Evolutionary conservation across 2,329 filamentous ascomycete species (phyloP), one percentile per base, ranked within the genome.

Genomic region (Aspergillus awamori): DNA sequence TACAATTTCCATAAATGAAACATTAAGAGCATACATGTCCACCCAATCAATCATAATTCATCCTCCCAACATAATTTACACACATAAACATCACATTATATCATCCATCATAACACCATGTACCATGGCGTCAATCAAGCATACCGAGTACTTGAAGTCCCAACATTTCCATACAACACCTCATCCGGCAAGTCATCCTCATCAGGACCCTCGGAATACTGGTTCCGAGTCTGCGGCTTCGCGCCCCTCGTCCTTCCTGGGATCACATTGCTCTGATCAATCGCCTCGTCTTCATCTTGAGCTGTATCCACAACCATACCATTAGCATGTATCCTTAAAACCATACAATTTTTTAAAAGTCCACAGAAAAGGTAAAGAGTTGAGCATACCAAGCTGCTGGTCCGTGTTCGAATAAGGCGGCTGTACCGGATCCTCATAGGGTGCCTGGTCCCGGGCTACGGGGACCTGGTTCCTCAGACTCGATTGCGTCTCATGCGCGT

Each of bases 361-460:
- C 20, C 20, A 20, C n/a, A 36, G 36, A 5, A 26, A 24, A 43
- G n/a, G 20, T 36, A 47, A 13, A 47, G 5, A 10, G n/a, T 4
- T 26, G 26, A n/a, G 56, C 66, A 28, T 72, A 75, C 74, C 71
- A 17, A 75, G 59, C 57, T 72, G 69, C 48, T 70, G 45, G 28
- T 72, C 64, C 13, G 63, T 64, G 49, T 73, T 71, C 2, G 69
- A 70, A 45, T 68, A 71, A 3, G 69, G 67, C 5, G 71, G 67
- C 59, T 74, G 68, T 57, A 74, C 66, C 4, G 70, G 71, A 58
- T 72, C 68, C 2, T 75, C 71, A 24, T 61, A 63, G 2, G 55
- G 43, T 7, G 59, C 62, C 5, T 73, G 61, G 24, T 75, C 72
- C 1, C 24, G 30, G 52, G 70, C 66, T 2, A 74, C 64, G 8